Conservation (phyloP, 2,329 filamentous ascomycete genomes). For the Aspergillus arachidicola region DNA sequence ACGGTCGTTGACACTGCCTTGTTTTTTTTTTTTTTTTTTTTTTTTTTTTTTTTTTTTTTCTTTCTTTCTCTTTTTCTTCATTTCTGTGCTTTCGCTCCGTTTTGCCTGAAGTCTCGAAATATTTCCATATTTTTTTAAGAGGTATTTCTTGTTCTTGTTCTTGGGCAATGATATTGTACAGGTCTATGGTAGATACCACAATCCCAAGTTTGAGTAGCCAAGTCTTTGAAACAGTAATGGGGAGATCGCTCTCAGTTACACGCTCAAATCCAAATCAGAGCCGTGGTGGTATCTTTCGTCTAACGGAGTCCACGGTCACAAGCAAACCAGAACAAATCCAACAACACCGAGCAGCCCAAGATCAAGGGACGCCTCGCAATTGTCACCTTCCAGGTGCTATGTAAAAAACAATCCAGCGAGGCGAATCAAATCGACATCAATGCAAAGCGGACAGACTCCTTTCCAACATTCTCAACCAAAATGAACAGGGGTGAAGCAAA, state of each 20-base stretch:
- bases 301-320: slow-evolving; percentile 6
- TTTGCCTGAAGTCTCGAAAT: background rate
- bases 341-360: slow-evolving; percentile 3
- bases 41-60: background rate
- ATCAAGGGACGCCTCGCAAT: background rate
- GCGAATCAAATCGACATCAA: background rate
- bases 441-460: background rate
- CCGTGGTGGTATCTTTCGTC: slow-evolving; percentile 10
- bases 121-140: background rate
- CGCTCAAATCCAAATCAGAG: background rate
- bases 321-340: slow-evolving; percentile 6
- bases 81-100: background rate
- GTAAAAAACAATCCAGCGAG: background rate
- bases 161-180: slow-evolving; percentile 2
- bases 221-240: slow-evolving; percentile 1
- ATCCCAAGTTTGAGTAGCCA: background rate
- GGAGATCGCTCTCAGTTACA: background rate
- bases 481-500: background rate
- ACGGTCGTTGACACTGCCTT: background rate
- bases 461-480: background rate
- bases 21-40: background rate
- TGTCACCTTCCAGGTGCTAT: background rate
- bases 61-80: background rate
- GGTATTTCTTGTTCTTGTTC: background rate
- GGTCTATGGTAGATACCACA: slow-evolving; percentile 10